Base-by-base conservation (phyloP, 1,284 basidiomycete species). In the Austropuccinia psidii region DNA sequence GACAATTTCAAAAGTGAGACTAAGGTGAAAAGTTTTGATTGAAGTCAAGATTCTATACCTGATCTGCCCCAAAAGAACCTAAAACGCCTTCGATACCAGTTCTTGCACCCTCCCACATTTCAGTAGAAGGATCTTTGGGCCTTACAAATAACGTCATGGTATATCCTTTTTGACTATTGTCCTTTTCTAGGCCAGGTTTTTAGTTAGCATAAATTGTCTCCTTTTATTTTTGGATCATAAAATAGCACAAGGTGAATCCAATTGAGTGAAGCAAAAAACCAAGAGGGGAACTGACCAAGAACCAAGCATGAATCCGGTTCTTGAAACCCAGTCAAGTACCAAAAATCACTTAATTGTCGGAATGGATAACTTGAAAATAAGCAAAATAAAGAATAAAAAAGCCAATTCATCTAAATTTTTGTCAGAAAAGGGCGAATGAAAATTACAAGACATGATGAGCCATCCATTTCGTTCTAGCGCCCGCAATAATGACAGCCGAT, bases 91-190 rank as follows among this genome's bases (percentile, higher is more conserved):
- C 79, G 15, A 76, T 65, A 35, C 77, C 75, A n/a, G 74, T 77
- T 29, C 87, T 84, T 35, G 93, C 88, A 11, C 95, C 95, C 67
- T 96, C 90, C 96, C 95, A 99, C 76, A 90, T 87, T 79, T 93
- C 92, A 77, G 89, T 88, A 35, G 86, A 84, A 0, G 86, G 80
- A 78, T 95, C 88, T 74, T 87, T 89, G 11, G 90, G 89, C 0
- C 85, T 83, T n/a, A 88, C 89, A 80, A 97, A 98, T 58, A 98
- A 82, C 0, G 88, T 88, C 89, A 94, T 94, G 75, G 84, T 85
- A 82, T 95, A 97, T 0, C 93, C 93, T 76, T 87, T 84, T 0
- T 87, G 82, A 3, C 85, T 83, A 1, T 88, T 87, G 33, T 83
- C 83, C 76, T 88, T 89, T 79, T 89, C 87, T 88, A 58, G 67